phyloP scores from a whole-genome alignment of 1,139 yeast genomes.

The Zygotorulaspora mrakii region DNA sequence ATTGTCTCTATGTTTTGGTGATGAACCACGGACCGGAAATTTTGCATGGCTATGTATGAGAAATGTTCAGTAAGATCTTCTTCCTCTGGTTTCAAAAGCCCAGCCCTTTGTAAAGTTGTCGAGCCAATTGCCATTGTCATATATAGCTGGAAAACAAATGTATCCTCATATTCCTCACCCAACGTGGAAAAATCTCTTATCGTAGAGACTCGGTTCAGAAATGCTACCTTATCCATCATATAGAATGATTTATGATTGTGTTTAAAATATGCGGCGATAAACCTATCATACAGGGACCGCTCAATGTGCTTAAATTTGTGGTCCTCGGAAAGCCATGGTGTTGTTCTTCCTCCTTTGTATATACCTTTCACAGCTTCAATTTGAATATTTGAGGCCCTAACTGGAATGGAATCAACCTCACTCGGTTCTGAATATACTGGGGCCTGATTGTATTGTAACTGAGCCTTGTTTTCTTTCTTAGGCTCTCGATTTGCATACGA shows the following conservation, averaged over 20 bases:
- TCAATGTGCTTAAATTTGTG: slow-evolving; percentile 26
- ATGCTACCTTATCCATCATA: slow-evolving; percentile 41
- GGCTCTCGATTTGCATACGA: neutral
- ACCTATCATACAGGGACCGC: slow-evolving; percentile 32
- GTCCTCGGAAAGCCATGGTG: slow-evolving; percentile 25
- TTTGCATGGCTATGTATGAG: slow-evolving; percentile 39
- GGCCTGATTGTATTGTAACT: slow-evolving; percentile 10
- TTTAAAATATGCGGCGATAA: slow-evolving; percentile 43
- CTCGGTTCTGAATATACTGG: slow-evolving; percentile 19
- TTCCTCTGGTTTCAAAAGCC: slow-evolving; percentile 37
- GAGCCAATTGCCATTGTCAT: slow-evolving; percentile 51
- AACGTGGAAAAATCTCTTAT: slow-evolving; percentile 35
- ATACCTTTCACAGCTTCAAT: slow-evolving; percentile 29
- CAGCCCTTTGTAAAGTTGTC: slow-evolving; percentile 44
- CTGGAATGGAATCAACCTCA: slow-evolving; percentile 28
- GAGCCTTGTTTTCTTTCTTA: slow-evolving; percentile 1
- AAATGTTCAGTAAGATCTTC: slow-evolving; percentile 38
- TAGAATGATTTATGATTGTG: slow-evolving; percentile 46
- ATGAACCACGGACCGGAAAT: slow-evolving; percentile 38
- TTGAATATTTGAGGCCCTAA: slow-evolving; percentile 31
- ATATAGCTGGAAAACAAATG: slow-evolving; percentile 42
- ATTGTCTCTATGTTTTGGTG: slow-evolving; percentile 40
- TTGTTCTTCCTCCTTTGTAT: slow-evolving; percentile 31
- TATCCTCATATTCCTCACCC: slow-evolving; percentile 25
- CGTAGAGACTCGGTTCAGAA: slow-evolving; percentile 36